A percentile compares a stretch with the other conserved stretches of the same genome.
phyloP scores from a whole-genome alignment of 805 yeast genomes.

The Pichia insulana region DNA sequence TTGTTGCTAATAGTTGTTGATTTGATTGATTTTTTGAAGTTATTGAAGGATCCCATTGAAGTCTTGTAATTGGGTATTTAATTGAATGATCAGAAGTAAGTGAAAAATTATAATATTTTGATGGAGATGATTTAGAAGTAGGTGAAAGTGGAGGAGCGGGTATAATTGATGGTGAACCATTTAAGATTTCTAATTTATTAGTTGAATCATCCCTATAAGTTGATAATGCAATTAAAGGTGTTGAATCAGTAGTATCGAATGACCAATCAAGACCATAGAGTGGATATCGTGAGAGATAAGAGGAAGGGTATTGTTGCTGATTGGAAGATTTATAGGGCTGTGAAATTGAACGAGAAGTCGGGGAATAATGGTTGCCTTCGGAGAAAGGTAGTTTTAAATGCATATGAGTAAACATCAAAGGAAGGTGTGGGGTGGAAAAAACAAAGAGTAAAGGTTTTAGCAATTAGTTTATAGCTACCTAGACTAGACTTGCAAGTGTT shows the following conservation, averaged over 20 bases:
- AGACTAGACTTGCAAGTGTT: too few relatives aligned
- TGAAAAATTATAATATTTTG: neutral
- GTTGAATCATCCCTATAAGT: conserved; percentile 71
- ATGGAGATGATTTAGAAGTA: neutral
- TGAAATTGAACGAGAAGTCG: too few relatives aligned
- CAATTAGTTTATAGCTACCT: too few relatives aligned
- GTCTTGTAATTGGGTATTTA: conserved; percentile 60
- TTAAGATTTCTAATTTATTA: conserved; percentile 52
- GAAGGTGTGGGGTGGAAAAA: too few relatives aligned
- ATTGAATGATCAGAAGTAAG: conserved; percentile 23
- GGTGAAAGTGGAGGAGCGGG: neutral
- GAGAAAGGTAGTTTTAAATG: too few relatives aligned
- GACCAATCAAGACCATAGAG: conserved; percentile 49
- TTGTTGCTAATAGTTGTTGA: conserved; percentile 51
- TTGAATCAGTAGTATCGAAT: conserved; percentile 22
- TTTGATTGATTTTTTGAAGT: conserved; percentile 18
- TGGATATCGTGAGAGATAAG: conserved; percentile 42
- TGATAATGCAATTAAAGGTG: conserved; percentile 54
- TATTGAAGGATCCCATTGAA: conserved; percentile 63
- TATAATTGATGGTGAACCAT: conserved; percentile 25
- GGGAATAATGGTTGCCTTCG: too few relatives aligned
- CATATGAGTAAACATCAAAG: too few relatives aligned
- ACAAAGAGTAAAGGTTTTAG: too few relatives aligned
- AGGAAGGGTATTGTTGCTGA: conserved; percentile 23
- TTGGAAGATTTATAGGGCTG: too few relatives aligned